Evolutionary conservation across 768 basidiomycete genomes (phyloP).

Genomic region (Chalciporus pseudorubinellus): DNA sequence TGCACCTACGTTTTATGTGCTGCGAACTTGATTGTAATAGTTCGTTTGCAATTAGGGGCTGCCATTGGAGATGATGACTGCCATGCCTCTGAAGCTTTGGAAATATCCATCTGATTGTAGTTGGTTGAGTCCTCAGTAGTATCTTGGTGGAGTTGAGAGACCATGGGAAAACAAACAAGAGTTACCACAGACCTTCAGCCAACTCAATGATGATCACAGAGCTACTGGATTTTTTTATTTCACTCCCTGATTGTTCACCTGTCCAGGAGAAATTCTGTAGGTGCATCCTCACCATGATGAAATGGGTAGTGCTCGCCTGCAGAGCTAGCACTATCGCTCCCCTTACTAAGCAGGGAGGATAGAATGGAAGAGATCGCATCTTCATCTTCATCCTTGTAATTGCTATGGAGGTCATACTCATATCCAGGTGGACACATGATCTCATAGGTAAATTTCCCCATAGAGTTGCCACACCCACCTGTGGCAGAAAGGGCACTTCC

Average conservation of each 20-base stretch:
- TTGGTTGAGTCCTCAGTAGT: background rate
- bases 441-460: background rate
- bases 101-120: constrained; percentile 2
- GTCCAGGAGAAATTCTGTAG: background rate
- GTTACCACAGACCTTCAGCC: constrained; percentile 5
- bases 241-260: constrained; percentile 8
- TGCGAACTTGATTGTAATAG: constrained; percentile 9
- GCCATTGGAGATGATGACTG: background rate
- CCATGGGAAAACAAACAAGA: background rate
- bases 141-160: constrained; percentile 11
- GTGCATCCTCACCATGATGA: background rate
- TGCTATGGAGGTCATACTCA: constrained; percentile 25
- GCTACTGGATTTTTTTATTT: background rate
- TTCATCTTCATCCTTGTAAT: constrained; percentile 24
- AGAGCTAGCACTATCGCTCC: background rate
- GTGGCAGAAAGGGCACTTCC: background rate
- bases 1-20: constrained; percentile 19
- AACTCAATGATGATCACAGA: constrained; percentile 12
- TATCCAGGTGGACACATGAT: constrained; percentile 9
- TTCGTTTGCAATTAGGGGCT: background rate
- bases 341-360: background rate
- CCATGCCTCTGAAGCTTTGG: background rate
- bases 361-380: background rate
- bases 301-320: constrained; percentile 3
- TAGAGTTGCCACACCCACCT: background rate